Percentiles rank a stretch among this genome's conserved stretches.
Evolutionary conservation across 371 early-diverging fungal genomes (phyloP).

Genomic region (Basidiobolus heterosporus): DNA sequence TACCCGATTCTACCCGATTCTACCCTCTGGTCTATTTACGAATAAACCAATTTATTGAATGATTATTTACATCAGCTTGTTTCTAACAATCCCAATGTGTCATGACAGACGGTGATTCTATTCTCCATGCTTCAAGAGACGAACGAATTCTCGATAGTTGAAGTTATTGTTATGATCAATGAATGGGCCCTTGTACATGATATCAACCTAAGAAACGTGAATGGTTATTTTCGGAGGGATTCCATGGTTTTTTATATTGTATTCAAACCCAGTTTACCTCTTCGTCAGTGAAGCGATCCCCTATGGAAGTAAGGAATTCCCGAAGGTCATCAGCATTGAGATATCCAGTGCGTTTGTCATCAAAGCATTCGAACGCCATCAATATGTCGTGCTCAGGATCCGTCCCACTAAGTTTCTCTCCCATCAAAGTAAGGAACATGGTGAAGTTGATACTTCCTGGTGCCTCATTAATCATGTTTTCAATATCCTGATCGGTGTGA

Average conservation of each 20-base stretch:
- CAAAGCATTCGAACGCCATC: constrained; percentile 78
- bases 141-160: constrained; percentile 80
- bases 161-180: constrained; percentile 64
- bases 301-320: constrained; percentile 77
- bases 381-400: constrained; percentile 76
- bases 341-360: constrained; percentile 59
- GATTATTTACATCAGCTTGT: too few species aligned
- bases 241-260: not conserved
- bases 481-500: constrained; percentile 70
- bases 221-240: not conserved
- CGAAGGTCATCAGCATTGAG: constrained; percentile 64
- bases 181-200: constrained; percentile 81
- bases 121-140: constrained; percentile 87
- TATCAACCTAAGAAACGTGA: constrained; percentile 45
- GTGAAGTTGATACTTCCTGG: constrained; percentile 82
- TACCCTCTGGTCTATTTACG: too few species aligned
- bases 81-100: too few species aligned
- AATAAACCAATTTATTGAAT: too few species aligned
- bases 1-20: constrained; percentile 24
- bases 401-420: constrained; percentile 78
- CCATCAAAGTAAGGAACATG: constrained; percentile 84
- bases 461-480: constrained; percentile 80
- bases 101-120: constrained; percentile 18
- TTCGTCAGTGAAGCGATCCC: constrained; percentile 77
- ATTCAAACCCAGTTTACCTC: constrained; percentile 31